Base-by-base conservation (phyloP, 2,329 filamentous ascomycete genomes). In the Ophiosphaerella korrae region DNA sequence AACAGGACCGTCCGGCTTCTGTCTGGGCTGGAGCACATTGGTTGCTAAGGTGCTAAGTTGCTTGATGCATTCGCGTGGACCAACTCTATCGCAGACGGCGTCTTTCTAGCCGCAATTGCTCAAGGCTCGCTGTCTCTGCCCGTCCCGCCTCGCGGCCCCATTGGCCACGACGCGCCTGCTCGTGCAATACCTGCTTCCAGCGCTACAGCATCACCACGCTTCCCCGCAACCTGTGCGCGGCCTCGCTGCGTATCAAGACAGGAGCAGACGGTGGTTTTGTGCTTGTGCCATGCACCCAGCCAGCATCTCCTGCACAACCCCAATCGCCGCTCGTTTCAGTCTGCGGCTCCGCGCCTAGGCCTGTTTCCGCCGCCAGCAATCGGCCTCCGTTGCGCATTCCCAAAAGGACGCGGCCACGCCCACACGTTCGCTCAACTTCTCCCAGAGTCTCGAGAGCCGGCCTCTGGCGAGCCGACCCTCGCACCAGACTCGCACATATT, bases 281-380 rank as follows among this genome's bases (percentile, higher is more conserved):
- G 42, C 57, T 51, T 53, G 42, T 33, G 48, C 46, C 62, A 70
- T 69, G 65, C 57, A 2, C 49, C 57, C 55, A 52, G 59, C 69
- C 62, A 66, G 58, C 62, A 64, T 58, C 50, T 42, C 56, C 55
- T 50, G 62, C 60, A 45, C 55, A 49, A 48, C 55, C 47, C 47
- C 61, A 60, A 55, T 60, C 59, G 62, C 64, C 67, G 58, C 62
- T 69, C 70, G 64, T 66, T 70, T 65, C 59, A 63, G 49, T 29
- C 45, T 55, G 50, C 52, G 47, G 52, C 36, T 54, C 49, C 54
- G 63, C 68, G 62, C 60, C 42, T 60, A 63, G 52, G 49, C 53
- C 58, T 57, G 57, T 59, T 58, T 64, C 57, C 60, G 43, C 48
- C 56, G 48, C 48, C 60, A 50, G 50, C 52, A 55, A 40, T 52